Base-by-base conservation (phyloP, 2,329 filamentous ascomycete species). In the Elsinoe perseae region DNA sequence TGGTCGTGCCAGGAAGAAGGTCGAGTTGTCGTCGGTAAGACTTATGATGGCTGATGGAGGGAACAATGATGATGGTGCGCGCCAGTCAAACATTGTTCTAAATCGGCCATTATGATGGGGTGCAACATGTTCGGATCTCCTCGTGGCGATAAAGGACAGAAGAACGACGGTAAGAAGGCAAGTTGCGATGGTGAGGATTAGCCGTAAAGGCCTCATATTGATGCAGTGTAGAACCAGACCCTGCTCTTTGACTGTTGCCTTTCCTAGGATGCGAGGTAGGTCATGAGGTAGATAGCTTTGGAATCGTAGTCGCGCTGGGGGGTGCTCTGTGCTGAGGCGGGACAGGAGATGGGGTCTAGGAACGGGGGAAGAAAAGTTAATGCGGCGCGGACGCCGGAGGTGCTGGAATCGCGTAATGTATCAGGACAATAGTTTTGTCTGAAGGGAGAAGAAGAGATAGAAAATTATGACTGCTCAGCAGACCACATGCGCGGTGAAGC, bases 21-120 rank as follows among this genome's bases (percentile, higher is more conserved):
- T 98, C 63, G 89, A 95, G 72, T 98, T 98, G 72, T 98, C 93
- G 71, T 97, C 90, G 66, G 91, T 95, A 60, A 98, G 80, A 70
- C 89, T 95, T 69, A 98, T 96, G 65, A 95, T 87, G 48, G 93
- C 93, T 61, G 93, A 95, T 2, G 91, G 91, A 3, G 92, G 91
- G 69, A 98, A 98, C 20, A 98, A 82, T 18, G 89, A 90, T 61
- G 91, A 88, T 0, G 91, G 76, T 8, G 72, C 72, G n/a, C 73
- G 72, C 68, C 76, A 77, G 58, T 73, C 75, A 64, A 76, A 77
- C 60, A 74, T 68, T 28, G 75, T 65, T 32, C 68, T 67, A 27
- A 76, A 59, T 60, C 66, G 61, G 43, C 68, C 65, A 44, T 68
- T 66, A 36, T 67, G 64, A 28, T 65, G 50, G 12, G 61, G 55